Conservation (phyloP, 805 yeast species). For the Yarrowia bubula region DNA sequence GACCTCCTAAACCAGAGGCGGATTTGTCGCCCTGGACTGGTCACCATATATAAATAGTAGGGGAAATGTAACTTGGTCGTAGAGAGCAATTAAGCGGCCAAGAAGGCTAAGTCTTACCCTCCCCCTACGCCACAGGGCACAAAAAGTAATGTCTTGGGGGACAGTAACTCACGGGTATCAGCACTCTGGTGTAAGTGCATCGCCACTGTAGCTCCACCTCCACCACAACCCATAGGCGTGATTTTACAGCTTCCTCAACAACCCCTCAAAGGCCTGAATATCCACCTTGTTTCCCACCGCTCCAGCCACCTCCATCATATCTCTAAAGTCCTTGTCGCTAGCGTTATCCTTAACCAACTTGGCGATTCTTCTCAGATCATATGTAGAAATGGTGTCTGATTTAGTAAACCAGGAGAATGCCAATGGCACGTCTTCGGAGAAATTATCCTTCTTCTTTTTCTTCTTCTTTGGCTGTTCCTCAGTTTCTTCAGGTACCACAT, state of each 20-base stretch:
- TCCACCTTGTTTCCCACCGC: slow-evolving; percentile 26
- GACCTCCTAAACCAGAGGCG: no score
- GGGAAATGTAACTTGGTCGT: no score
- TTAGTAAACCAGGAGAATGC: slow-evolving; percentile 26
- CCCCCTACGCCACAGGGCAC: no score
- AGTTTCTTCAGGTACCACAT: neutral
- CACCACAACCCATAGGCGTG: neutral
- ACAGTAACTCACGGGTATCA: no score
- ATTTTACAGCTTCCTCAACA: slow-evolving; percentile 26
- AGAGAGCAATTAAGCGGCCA: no score
- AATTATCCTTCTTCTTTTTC: neutral
- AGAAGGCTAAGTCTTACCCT: no score
- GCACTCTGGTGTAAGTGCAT: no score
- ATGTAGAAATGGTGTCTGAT: slow-evolving; percentile 33
- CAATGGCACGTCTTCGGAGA: neutral
- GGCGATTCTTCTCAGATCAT: slow-evolving; percentile 35
- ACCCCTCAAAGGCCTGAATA: neutral
- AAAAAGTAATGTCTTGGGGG: no score
- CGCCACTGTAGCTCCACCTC: no score
- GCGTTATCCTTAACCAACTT: slow-evolving; percentile 35
- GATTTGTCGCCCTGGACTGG: no score
- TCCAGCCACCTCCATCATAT: slow-evolving; percentile 37
- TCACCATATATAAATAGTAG: no score
- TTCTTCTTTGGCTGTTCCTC: neutral
- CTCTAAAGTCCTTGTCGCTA: slow-evolving; percentile 36